Evolutionary conservation across 441 rosid species (phyloP).

Genomic region (Arabidopsis lyrata): DNA sequence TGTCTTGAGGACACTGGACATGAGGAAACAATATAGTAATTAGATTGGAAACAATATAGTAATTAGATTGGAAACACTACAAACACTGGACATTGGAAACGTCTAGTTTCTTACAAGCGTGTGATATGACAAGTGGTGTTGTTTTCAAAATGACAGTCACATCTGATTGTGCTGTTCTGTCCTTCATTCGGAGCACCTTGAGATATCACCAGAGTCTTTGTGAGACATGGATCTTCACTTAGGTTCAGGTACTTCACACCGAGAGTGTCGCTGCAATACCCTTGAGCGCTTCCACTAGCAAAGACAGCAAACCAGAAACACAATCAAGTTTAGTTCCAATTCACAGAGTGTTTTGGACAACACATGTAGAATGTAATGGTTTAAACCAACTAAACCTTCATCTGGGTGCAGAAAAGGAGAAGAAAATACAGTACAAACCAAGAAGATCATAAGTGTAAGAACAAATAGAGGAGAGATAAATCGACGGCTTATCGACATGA

Average conservation of each 20-base stretch:
- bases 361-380: no score
- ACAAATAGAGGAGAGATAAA: background rate
- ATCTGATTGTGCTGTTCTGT: slow-evolving; percentile 42
- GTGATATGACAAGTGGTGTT: slow-evolving; percentile 51
- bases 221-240: slow-evolving; percentile 44
- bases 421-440: slow-evolving; percentile 9
- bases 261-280: slow-evolving; percentile 23
- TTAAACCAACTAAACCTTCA: slow-evolving; percentile 33
- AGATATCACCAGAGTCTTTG: slow-evolving; percentile 40
- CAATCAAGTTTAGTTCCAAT: background rate
- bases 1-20: slow-evolving; percentile 48
- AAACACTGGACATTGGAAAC: no score
- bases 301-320: slow-evolving; percentile 14
- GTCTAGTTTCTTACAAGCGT: slow-evolving; percentile 40
- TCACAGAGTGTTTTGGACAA: background rate
- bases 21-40: slow-evolving; percentile 7
- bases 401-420: slow-evolving; percentile 42
- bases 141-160: slow-evolving; percentile 47
- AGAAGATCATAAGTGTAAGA: slow-evolving; percentile 9
- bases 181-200: slow-evolving; percentile 27
- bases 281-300: slow-evolving; percentile 37
- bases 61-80: no score
- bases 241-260: slow-evolving; percentile 36
- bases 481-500: slow-evolving; percentile 21
- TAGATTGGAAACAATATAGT: no score